Evolutionary conservation across 1,284 basidiomycete species (phyloP).

Genomic region (Trametes versicolor): DNA sequence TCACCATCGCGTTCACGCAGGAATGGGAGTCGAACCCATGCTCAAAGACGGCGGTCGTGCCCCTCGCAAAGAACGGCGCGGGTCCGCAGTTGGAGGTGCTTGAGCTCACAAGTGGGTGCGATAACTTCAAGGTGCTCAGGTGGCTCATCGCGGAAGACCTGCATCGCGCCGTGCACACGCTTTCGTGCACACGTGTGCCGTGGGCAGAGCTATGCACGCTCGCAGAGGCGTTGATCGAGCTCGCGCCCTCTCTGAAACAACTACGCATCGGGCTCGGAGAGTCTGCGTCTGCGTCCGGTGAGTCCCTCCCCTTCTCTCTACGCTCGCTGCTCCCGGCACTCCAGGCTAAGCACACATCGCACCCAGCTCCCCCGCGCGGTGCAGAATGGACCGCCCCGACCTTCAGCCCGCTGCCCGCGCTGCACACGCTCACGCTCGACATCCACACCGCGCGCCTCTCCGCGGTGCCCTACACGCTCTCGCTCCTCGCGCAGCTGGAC

Average conservation of each 20-base stretch:
- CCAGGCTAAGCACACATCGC: neutral
- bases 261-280: conserved; percentile 30
- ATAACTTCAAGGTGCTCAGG: conserved; percentile 31
- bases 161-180: conserved; percentile 25
- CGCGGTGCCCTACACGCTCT: conserved; percentile 29
- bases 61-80: neutral
- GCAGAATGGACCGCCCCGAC: conserved; percentile 7
- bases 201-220: conserved; percentile 25
- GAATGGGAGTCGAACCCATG: conserved; percentile 31
- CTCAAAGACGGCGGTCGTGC: neutral
- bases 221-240: conserved; percentile 16
- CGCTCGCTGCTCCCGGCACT: no score
- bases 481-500: conserved; percentile 27
- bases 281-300: conserved; percentile 7
- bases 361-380: conserved; percentile 14
- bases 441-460: conserved; percentile 29
- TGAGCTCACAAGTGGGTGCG: conserved; percentile 31
- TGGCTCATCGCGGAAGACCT: conserved; percentile 28
- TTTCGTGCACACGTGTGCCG: conserved; percentile 25
- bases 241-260: conserved; percentile 24
- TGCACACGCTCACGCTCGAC: conserved; percentile 30
- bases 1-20: conserved; percentile 32
- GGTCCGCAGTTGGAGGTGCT: conserved; percentile 24
- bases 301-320: neutral
- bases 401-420: conserved; percentile 25